Evolutionary conservation across 345 rosid genomes (phyloP).

Genomic region (Brassica cretica): DNA sequence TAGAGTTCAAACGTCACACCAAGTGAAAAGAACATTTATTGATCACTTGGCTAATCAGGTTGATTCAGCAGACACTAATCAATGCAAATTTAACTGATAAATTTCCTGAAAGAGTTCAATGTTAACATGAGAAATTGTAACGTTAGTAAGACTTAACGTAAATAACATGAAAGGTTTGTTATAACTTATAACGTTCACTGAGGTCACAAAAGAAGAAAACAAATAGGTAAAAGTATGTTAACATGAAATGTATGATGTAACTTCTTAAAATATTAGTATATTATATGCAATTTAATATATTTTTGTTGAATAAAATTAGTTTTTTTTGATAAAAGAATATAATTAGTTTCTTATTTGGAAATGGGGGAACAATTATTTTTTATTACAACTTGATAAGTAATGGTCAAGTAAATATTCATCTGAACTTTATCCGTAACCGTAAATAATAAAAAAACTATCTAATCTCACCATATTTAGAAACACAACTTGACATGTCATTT

Average conservation of each 20-base stretch:
- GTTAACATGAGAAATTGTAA: neutral
- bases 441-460: neutral
- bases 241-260: neutral
- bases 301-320: neutral
- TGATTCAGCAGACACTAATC: neutral
- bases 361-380: no score
- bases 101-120: neutral
- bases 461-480: neutral
- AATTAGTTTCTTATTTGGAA: no score
- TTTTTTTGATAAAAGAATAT: no score
- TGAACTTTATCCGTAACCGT: neutral
- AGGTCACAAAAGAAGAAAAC: no score
- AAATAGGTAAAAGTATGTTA: neutral
- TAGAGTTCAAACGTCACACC: neutral
- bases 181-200: no score
- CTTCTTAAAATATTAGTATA: neutral
- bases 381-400: no score
- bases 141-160: neutral
- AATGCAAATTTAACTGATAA: neutral
- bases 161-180: no score
- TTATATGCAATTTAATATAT: no score
- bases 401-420: neutral
- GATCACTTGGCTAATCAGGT: neutral
- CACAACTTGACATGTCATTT: neutral
- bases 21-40: neutral